These are phyloP conservation scores for Kandelia obovata DNA, from an alignment of 345 rosid genomes.

Conservation along the genomic window DNA sequence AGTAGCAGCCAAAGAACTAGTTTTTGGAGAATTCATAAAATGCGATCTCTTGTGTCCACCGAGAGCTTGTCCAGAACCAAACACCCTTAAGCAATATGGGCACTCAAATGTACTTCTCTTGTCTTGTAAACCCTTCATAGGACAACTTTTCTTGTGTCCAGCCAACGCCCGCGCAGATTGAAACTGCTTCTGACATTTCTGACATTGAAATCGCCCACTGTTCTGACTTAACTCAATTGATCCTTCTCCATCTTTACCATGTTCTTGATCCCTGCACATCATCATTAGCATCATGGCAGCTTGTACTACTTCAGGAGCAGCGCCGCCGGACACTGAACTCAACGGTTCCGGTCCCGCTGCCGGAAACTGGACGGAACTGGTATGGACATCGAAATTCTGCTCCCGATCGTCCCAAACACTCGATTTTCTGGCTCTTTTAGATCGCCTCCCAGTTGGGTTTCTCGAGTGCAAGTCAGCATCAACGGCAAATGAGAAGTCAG, in stretches of 20 bases:
- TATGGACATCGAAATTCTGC: slow-evolving; percentile 7
- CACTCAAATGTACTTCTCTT: slow-evolving; percentile 23
- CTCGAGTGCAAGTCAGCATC: slow-evolving; percentile 26
- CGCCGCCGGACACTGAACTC: slow-evolving; percentile 31
- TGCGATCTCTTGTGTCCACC: slow-evolving; percentile 41
- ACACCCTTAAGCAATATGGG: slow-evolving; percentile 29
- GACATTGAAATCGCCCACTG: slow-evolving; percentile 25
- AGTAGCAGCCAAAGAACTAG: not conserved
- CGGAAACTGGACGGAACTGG: slow-evolving; percentile 4
- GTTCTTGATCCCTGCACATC: slow-evolving; percentile 26
- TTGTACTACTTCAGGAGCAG: slow-evolving; percentile 28
- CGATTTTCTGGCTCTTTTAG: slow-evolving; percentile 25
- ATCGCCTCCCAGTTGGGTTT: slow-evolving; percentile 30
- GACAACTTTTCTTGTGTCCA: slow-evolving; percentile 27
- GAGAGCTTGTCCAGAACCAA: slow-evolving; percentile 38
- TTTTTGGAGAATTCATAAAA: slow-evolving; percentile 10
- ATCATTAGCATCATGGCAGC: slow-evolving; percentile 34
- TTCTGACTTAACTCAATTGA: slow-evolving; percentile 8
- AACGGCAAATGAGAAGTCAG: slow-evolving; percentile 30
- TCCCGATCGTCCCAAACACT: slow-evolving; percentile 9
- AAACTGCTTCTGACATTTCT: slow-evolving; percentile 26
- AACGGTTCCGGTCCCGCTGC: slow-evolving; percentile 23
- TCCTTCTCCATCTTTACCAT: not conserved
- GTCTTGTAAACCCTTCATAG: slow-evolving; percentile 12
- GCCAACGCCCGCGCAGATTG: slow-evolving; percentile 28